phyloP scores from a whole-genome alignment of 805 yeast species.

The Blastobotrys muscicola region DNA sequence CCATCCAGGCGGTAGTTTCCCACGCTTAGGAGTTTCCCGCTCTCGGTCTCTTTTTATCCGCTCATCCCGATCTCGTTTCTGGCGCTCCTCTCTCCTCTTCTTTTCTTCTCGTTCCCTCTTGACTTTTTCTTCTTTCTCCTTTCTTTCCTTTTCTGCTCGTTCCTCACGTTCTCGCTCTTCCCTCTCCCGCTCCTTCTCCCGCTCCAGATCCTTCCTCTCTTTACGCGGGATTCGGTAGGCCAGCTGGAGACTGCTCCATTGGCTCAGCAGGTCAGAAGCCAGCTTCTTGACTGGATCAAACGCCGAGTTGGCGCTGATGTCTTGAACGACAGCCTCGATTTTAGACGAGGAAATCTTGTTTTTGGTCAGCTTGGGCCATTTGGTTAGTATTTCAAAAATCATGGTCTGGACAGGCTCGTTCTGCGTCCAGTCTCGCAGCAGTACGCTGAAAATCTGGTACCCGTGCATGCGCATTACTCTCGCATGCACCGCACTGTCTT shows the following conservation, averaged over 20 bases:
- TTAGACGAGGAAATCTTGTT: conserved; percentile 68
- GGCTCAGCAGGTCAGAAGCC: conserved; percentile 41
- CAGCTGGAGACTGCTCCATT: conserved; percentile 68
- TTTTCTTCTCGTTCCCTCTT: neutral
- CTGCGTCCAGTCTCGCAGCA: conserved; percentile 36
- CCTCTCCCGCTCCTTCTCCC: neutral
- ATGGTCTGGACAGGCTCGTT: conserved; percentile 35
- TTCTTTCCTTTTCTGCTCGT: neutral
- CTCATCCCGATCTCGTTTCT: conserved; percentile 1
- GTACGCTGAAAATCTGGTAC: conserved; percentile 61
- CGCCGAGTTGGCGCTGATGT: conserved; percentile 27
- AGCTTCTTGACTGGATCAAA: conserved; percentile 26
- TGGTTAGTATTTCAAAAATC: conserved; percentile 47
- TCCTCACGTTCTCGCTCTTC: neutral
- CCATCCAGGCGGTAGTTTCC: conserved; percentile 55
- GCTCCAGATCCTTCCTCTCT: neutral
- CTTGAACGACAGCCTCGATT: conserved; percentile 54
- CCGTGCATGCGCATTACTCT: conserved; percentile 77
- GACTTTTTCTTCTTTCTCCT: neutral
- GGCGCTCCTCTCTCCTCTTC: neutral
- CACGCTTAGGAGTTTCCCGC: neutral
- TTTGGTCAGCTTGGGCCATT: conserved; percentile 66
- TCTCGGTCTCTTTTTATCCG: neutral
- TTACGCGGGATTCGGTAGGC: conserved; percentile 76
- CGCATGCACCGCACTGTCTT: conserved; percentile 41